Evolutionary conservation across 2,329 filamentous ascomycete genomes (phyloP).

Genomic region (Hypoxylon sp.): DNA sequence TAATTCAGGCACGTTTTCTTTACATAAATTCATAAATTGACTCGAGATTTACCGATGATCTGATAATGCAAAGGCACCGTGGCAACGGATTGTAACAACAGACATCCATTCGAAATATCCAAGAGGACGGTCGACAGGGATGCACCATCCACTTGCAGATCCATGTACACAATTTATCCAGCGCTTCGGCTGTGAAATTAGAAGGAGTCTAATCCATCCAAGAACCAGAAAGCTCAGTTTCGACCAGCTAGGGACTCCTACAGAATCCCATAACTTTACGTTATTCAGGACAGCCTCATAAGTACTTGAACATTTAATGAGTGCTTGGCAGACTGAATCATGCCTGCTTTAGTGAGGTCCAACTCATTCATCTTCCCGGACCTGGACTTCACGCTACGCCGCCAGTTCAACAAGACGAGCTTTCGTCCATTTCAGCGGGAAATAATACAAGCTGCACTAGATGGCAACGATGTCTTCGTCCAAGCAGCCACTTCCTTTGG

Average conservation of each 20-base stretch:
- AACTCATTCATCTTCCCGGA: constrained; percentile 59
- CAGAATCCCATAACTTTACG: background rate
- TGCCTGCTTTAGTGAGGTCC: constrained; percentile 53
- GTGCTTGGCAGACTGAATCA: constrained; percentile 32
- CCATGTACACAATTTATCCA: constrained; percentile 9
- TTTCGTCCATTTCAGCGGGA: constrained; percentile 85
- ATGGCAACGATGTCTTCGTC: constrained; percentile 90
- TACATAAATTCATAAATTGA: background rate
- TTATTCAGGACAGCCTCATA: background rate
- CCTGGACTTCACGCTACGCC: constrained; percentile 74
- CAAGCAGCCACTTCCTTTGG: constrained; percentile 93
- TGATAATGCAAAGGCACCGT: constrained; percentile 13
- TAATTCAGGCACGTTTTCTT: constrained; percentile 9
- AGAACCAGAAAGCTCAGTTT: constrained; percentile 4
- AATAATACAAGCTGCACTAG: constrained; percentile 85
- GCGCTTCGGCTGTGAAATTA: constrained; percentile 5
- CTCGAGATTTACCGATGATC: constrained; percentile 10
- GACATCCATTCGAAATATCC: constrained; percentile 4
- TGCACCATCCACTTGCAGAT: constrained; percentile 10
- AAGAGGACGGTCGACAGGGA: constrained; percentile 8
- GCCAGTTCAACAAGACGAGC: constrained; percentile 73
- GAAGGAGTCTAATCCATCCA: background rate
- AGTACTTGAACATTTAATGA: background rate
- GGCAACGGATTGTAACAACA: constrained; percentile 10
- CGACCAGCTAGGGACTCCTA: constrained; percentile 5